Conservation (phyloP, 73 alveolate species). For the Diophrys appendiculata region DNA sequence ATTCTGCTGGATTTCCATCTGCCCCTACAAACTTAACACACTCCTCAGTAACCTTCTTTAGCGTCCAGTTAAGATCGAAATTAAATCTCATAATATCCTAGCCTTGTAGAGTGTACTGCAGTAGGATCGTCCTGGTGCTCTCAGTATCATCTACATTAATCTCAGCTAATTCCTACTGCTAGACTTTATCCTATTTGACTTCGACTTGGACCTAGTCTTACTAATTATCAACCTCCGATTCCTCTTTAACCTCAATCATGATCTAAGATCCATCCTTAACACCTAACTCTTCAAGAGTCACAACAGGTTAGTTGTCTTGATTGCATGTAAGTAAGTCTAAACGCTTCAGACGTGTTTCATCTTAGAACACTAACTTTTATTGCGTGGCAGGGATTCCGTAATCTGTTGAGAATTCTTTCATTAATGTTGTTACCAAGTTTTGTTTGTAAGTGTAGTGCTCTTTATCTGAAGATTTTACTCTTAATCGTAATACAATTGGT, state of each 20-base stretch:
- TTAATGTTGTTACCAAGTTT: neutral
- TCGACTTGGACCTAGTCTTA: neutral
- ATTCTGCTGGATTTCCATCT: conserved; percentile 13
- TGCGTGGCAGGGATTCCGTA: neutral
- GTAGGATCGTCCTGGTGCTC: conserved; percentile 5
- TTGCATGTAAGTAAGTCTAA: conserved; percentile 6
- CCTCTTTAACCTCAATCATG: conserved; percentile 9
- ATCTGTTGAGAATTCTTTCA: neutral
- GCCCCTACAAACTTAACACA: neutral
- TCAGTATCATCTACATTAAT: neutral
- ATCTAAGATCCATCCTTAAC: conserved; percentile 1
- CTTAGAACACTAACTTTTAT: neutral
- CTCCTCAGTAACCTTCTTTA: conserved; percentile 19
- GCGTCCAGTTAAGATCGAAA: conserved; percentile 32
- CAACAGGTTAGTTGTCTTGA: conserved; percentile 10
- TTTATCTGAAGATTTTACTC: neutral
- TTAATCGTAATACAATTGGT: neutral
- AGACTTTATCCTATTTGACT: neutral
- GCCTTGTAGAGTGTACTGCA: conserved; percentile 6
- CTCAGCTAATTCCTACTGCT: conserved; percentile 1
- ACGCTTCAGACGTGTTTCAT: neutral
- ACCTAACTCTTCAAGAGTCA: conserved; percentile 6
- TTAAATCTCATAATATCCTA: neutral
- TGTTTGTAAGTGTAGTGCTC: neutral
- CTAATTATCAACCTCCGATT: conserved; percentile 9